phyloP scores from a whole-genome alignment of 2,329 filamentous ascomycete species.

The Fusarium sp. region DNA sequence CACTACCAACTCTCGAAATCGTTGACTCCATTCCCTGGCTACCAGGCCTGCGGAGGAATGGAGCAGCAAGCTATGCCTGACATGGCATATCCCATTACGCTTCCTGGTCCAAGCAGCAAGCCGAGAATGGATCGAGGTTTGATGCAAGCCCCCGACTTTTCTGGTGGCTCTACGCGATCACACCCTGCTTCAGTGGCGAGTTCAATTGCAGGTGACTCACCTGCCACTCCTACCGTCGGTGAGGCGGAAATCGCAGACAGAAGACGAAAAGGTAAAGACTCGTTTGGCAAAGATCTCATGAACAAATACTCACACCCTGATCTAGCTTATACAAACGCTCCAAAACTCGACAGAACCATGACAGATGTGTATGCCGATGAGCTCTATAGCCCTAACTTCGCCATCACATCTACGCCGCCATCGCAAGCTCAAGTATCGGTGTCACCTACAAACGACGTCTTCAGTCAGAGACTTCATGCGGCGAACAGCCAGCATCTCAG shows the following conservation, averaged over 20 bases:
- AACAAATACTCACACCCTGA: conserved; percentile 68
- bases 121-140: conserved; percentile 57
- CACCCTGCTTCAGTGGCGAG: conserved; percentile 68
- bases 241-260: conserved; percentile 63
- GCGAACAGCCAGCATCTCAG: conserved; percentile 79
- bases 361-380: conserved; percentile 88
- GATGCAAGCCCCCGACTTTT: conserved; percentile 60
- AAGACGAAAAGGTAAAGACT: conserved; percentile 65
- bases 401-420: conserved; percentile 67
- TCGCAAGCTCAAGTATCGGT: conserved; percentile 60
- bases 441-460: conserved; percentile 67
- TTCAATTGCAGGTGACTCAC: conserved; percentile 68
- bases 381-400: conserved; percentile 79
- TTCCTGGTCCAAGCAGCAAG: conserved; percentile 52
- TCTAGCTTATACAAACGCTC: conserved; percentile 65
- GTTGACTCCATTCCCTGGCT: conserved; percentile 58
- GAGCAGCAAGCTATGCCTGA: conserved; percentile 52
- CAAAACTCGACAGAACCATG: conserved; percentile 87
- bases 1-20: conserved; percentile 62
- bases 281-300: conserved; percentile 3
- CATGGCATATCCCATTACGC: conserved; percentile 56
- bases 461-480: conserved; percentile 81
- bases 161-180: conserved; percentile 57
- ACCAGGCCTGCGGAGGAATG: conserved; percentile 51
- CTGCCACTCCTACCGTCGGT: conserved; percentile 64